phyloP scores from a whole-genome alignment of 225 moss, liverwort and hornwort genomes.

The Marchantia paleacea region DNA sequence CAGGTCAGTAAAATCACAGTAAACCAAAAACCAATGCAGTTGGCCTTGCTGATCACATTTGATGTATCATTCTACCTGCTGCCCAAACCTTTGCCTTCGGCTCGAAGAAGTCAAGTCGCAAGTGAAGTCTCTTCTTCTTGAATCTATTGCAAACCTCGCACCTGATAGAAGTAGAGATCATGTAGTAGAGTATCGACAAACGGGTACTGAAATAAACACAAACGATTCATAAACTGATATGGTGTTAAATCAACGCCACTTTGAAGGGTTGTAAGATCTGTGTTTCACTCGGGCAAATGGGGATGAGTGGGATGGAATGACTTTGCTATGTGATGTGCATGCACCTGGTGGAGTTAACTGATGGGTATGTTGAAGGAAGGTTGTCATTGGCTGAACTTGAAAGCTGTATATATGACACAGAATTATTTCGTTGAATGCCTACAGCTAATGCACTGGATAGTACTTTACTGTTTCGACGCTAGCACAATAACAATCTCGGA shows the following conservation, averaged over 20 bases:
- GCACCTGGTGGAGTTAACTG: background rate
- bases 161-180: background rate
- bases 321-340: background rate
- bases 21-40: background rate
- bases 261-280: background rate
- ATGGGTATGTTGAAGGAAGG: background rate
- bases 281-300: too few species aligned
- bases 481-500: too few species aligned
- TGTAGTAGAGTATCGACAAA: background rate
- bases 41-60: background rate
- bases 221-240: too few species aligned
- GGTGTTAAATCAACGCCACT: too few species aligned
- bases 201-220: background rate
- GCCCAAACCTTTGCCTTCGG: too few species aligned
- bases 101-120: too few species aligned
- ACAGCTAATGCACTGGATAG: background rate
- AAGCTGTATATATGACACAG: background rate
- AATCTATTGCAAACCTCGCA: background rate
- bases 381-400: background rate
- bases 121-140: too few species aligned
- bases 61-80: background rate
- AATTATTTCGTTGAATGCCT: background rate
- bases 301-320: background rate
- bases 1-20: conserved; percentile 10
- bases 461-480: background rate